A percentile compares a stretch with the other conserved stretches of the same genome.
Conservation (phyloP, 1,284 basidiomycete genomes). For the Hypsizygus ulmarius region DNA sequence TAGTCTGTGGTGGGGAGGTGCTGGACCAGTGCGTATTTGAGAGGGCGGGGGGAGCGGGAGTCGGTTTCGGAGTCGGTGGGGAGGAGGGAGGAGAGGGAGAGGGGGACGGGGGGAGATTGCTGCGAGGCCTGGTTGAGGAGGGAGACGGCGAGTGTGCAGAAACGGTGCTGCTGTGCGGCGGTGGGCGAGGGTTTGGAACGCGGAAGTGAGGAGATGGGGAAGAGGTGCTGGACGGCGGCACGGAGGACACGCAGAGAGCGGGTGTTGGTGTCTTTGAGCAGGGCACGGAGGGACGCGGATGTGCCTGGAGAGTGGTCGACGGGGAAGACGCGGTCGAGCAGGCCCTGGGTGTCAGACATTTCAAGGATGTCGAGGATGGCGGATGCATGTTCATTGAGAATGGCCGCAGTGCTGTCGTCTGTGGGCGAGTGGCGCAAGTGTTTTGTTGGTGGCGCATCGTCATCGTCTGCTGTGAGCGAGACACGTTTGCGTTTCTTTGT, state of each 20-base stretch:
- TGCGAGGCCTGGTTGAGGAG: slow-evolving; percentile 68
- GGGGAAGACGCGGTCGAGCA: slow-evolving; percentile 78
- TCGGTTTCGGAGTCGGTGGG: slow-evolving; percentile 25
- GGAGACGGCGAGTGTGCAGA: slow-evolving; percentile 68
- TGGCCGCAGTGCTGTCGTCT: slow-evolving; percentile 34
- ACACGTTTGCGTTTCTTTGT: slow-evolving; percentile 67
- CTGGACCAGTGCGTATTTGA: slow-evolving; percentile 72
- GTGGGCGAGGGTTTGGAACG: slow-evolving; percentile 58
- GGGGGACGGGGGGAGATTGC: slow-evolving; percentile 42
- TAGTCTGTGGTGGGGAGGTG: slow-evolving; percentile 70
- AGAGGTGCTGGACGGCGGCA: slow-evolving; percentile 62
- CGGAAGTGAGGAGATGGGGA: slow-evolving; percentile 64
- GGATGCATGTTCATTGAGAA: slow-evolving; percentile 49
- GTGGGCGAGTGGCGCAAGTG: not conserved
- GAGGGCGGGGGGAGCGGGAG: slow-evolving; percentile 21
- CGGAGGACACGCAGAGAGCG: slow-evolving; percentile 54
- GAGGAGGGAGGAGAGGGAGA: slow-evolving; percentile 46
- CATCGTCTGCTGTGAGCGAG: slow-evolving; percentile 39
- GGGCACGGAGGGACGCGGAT: slow-evolving; percentile 58
- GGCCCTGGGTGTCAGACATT: slow-evolving; percentile 68
- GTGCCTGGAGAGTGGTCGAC: slow-evolving; percentile 36
- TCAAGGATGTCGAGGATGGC: slow-evolving; percentile 76
- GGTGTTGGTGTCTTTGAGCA: slow-evolving; percentile 50
- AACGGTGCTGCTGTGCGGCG: slow-evolving; percentile 65
- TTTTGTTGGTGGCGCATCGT: slow-evolving; percentile 37